Evolutionary conservation across 2,329 filamentous ascomycete genomes (phyloP).

Genomic region (Botrytis deweyae): DNA sequence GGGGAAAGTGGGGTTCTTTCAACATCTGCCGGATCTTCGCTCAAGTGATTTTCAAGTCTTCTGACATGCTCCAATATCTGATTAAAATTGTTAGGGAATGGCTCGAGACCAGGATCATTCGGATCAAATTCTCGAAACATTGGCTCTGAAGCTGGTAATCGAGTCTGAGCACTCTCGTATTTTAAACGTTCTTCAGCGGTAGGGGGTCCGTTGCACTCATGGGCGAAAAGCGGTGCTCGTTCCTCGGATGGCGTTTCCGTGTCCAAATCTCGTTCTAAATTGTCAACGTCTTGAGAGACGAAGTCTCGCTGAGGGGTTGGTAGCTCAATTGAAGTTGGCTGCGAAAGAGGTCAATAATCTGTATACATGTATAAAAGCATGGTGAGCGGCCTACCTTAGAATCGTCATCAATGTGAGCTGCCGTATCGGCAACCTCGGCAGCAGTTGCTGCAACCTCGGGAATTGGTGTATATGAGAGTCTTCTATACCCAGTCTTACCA

Average conservation of each 20-base stretch:
- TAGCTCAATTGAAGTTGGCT: conserved; percentile 9
- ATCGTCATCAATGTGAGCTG: conserved; percentile 42
- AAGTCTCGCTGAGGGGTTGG: neutral
- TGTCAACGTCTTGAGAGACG: neutral
- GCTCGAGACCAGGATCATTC: conserved; percentile 35
- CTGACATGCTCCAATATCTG: conserved; percentile 33
- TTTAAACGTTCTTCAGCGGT: conserved; percentile 23
- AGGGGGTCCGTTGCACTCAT: conserved; percentile 32
- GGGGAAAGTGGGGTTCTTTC: conserved; percentile 29
- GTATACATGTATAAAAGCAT: neutral
- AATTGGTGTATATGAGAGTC: conserved; percentile 43
- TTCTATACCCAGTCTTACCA: conserved; percentile 37
- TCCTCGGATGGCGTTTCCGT: conserved; percentile 32
- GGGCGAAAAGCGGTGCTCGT: conserved; percentile 36
- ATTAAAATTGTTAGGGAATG: conserved; percentile 35
- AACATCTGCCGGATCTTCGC: conserved; percentile 29
- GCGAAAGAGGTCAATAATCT: neutral
- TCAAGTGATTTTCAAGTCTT: conserved; percentile 31
- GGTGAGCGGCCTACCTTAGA: conserved; percentile 21
- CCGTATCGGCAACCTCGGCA: conserved; percentile 47
- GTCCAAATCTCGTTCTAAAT: conserved; percentile 3
- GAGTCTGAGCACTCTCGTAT: neutral
- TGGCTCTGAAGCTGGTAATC: neutral
- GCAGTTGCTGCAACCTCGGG: conserved; percentile 45
- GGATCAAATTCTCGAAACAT: conserved; percentile 28